Conservation (phyloP, 1,139 yeast genomes). For the Kurtzmaniella quercitrusa region DNA sequence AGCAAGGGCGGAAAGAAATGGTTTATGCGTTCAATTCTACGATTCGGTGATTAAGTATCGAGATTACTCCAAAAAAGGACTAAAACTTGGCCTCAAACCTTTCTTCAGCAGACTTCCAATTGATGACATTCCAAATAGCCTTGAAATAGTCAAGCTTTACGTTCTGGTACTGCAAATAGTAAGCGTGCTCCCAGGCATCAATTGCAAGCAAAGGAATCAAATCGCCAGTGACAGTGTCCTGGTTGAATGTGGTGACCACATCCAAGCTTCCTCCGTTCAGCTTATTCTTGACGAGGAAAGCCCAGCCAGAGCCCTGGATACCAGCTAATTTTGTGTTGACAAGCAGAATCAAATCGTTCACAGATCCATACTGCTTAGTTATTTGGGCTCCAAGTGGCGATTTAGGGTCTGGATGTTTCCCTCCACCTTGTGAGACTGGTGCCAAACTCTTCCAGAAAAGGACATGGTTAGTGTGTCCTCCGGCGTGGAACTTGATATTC, state of each 20-base stretch:
- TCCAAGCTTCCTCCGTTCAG: slow-evolving; percentile 74
- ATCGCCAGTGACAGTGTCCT: slow-evolving; percentile 78
- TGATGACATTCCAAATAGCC: slow-evolving; percentile 94
- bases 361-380: slow-evolving; percentile 63
- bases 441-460: slow-evolving; percentile 91
- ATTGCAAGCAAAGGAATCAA: slow-evolving; percentile 83
- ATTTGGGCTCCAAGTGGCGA: slow-evolving; percentile 63
- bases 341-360: slow-evolving; percentile 64
- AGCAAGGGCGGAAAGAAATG: too few species aligned
- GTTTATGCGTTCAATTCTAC: too few species aligned
- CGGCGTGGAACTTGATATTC: slow-evolving; percentile 88
- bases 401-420: slow-evolving; percentile 64
- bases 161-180: slow-evolving; percentile 93
- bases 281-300: slow-evolving; percentile 85
- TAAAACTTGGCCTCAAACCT: slow-evolving; percentile 29
- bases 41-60: too few species aligned
- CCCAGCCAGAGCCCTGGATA: slow-evolving; percentile 98
- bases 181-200: slow-evolving; percentile 99
- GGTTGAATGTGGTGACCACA: slow-evolving; percentile 83
- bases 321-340: slow-evolving; percentile 85
- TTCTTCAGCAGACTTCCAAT: slow-evolving; percentile 92
- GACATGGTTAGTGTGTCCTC: slow-evolving; percentile 86
- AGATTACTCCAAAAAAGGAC: background rate
- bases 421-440: slow-evolving; percentile 80
- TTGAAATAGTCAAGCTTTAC: slow-evolving; percentile 93